Evolutionary conservation across 176 grass and related monocot genomes (phyloP).

Genomic region (Avena atlantica): DNA sequence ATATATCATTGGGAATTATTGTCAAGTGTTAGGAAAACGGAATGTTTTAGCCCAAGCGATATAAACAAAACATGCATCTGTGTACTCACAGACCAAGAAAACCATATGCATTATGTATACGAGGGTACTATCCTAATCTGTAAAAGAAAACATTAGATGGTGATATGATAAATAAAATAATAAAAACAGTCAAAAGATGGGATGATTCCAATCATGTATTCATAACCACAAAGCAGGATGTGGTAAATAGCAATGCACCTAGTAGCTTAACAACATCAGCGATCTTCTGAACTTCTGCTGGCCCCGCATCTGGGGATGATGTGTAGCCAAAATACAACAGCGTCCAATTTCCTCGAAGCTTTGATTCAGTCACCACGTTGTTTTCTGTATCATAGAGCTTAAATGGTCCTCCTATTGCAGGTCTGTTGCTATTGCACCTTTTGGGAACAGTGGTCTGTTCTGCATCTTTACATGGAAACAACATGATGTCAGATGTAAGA

Average conservation of each 20-base stretch:
- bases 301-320: slow-evolving; percentile 82
- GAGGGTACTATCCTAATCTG: not conserved
- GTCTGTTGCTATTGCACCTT: slow-evolving; percentile 80
- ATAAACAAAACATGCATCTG: slow-evolving; percentile 31
- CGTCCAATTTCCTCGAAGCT: slow-evolving; percentile 78
- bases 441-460: slow-evolving; percentile 54
- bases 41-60: slow-evolving; percentile 26
- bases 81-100: slow-evolving; percentile 24
- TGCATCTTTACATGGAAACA: slow-evolving; percentile 55
- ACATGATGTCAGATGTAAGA: slow-evolving; percentile 13
- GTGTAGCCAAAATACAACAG: slow-evolving; percentile 96
- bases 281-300: slow-evolving; percentile 83
- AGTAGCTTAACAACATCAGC: slow-evolving; percentile 65
- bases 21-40: not conserved
- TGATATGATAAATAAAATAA: slow-evolving; percentile 10
- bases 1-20: slow-evolving; percentile 8
- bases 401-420: slow-evolving; percentile 92
- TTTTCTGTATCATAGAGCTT: slow-evolving; percentile 86
- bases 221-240: slow-evolving; percentile 22
- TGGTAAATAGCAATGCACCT: slow-evolving; percentile 59
- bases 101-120: slow-evolving; percentile 18
- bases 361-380: slow-evolving; percentile 75
- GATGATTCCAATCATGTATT: slow-evolving; percentile 29
- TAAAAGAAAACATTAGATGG: slow-evolving; percentile 24
- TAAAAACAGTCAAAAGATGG: slow-evolving; percentile 14